Base-by-base conservation (phyloP, 139 green algal species). In the Chlorella sorokiniana region DNA sequence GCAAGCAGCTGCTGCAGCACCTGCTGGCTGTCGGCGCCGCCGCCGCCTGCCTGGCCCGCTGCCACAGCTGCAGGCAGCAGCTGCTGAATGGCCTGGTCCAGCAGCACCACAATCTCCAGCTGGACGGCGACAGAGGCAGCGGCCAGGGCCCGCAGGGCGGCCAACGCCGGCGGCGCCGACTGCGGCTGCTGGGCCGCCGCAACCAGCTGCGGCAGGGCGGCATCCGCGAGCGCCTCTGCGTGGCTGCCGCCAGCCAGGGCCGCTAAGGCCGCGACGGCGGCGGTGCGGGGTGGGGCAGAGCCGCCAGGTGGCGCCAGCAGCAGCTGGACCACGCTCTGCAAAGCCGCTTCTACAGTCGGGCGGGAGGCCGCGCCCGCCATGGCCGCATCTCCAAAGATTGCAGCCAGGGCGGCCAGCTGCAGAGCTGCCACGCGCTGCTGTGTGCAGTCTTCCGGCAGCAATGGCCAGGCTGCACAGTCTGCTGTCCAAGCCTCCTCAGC, bases 1-100 rank as follows among this genome's bases (percentile, higher is more conserved):
- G 42, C 23, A 29, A 81, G 59, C 59, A 81, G 61, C 61, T 81
- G 40, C 75, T 56, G 31, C 75, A 81, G 75, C 59, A 81, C 29
- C 52, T 69, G 35, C 22, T 20, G 25, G 54, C 45, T 65, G 31
- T n/a, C 18, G 16, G 56, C 22, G 56, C 44, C 23, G 11, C 61
- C 31, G 41, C 75, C n/a, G n/a, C n/a, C n/a, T n/a, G n/a, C n/a
- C n/a, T n/a, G n/a, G n/a, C n/a, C n/a, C n/a, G 5, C n/a, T 11
- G 42, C 41, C n/a, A 54, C 61, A 22, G 78, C 51, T 18, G 37
- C 48, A 4, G 40, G 29, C 33, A 85, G 61, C 35, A 65, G 59
- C 59, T 40, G 56, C 41, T 85, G 59, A 4, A 85, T 61, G 22
- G 63, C 73, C 29, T 33, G 18, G 23, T 68, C 73, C n/a, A 85